Percentiles rank a stretch among this genome's conserved stretches.
Evolutionary conservation across 495 filamentous ascomycete genomes (phyloP).

Genomic region (Podospora appendiculata): DNA sequence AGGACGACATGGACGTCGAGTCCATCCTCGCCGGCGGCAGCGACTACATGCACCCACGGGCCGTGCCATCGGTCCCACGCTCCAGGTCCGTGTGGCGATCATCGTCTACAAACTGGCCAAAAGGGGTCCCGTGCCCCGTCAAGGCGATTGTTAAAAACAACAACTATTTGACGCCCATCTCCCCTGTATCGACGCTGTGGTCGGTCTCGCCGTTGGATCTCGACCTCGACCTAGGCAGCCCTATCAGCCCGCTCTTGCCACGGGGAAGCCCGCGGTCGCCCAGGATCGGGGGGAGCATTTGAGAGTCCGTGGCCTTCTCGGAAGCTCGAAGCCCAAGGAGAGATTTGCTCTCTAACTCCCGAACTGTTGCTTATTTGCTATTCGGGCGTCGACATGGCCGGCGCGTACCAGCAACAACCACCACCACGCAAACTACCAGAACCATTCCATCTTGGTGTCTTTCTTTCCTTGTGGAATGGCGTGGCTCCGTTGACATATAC

Average conservation of each 20-base stretch:
- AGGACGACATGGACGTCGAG: constrained; percentile 2
- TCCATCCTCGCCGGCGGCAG: neutral
- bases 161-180: neutral
- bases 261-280: neutral
- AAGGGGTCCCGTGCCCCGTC: too few species aligned
- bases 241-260: neutral
- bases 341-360: too few species aligned
- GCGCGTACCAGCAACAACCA: too few species aligned
- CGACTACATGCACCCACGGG: neutral
- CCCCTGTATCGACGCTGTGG: neutral
- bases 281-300: neutral
- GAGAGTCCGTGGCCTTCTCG: too few species aligned
- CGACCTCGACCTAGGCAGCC: neutral
- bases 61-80: neutral
- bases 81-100: neutral
- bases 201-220: neutral
- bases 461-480: too few species aligned
- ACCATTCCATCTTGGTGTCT: too few species aligned
- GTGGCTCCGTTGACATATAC: too few species aligned
- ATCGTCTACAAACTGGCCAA: neutral
- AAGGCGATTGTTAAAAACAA: neutral
- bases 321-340: too few species aligned
- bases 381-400: too few species aligned
- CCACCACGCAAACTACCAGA: too few species aligned
- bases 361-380: too few species aligned